Evolutionary conservation across 768 basidiomycete species (phyloP).

Genomic region (Rossbeevera mucosa): DNA sequence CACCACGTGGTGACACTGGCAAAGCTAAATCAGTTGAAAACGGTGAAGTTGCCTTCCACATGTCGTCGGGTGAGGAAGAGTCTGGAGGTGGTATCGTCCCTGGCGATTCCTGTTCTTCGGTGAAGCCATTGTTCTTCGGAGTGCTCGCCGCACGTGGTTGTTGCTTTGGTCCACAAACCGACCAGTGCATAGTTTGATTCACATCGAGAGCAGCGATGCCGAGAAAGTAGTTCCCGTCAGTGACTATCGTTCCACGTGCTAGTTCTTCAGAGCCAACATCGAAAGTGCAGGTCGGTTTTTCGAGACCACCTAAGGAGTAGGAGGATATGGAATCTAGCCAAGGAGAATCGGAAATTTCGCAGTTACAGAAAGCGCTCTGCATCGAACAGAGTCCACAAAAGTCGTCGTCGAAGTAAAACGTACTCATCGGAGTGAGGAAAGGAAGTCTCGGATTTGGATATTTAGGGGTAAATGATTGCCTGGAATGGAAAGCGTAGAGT

Average conservation of each 20-base stretch:
- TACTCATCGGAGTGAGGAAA: slow-evolving; percentile 7
- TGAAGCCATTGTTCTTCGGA: slow-evolving; percentile 5
- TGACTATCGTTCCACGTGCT: neutral
- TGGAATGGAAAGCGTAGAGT: slow-evolving; percentile 13
- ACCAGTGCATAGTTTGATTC: neutral
- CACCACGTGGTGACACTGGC: neutral
- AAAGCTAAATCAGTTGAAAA: neutral
- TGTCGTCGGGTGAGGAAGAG: slow-evolving; percentile 18
- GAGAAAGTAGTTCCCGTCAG: neutral
- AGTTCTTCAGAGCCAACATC: neutral
- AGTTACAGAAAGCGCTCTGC: neutral
- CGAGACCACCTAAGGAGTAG: neutral
- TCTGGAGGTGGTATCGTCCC: slow-evolving; percentile 13
- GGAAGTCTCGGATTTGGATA: neutral
- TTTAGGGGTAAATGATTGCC: neutral
- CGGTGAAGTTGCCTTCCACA: neutral
- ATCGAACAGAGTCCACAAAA: slow-evolving; percentile 9
- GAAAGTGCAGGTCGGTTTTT: neutral
- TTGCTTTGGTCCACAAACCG: neutral
- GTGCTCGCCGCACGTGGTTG: neutral
- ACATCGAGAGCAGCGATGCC: neutral
- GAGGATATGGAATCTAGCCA: slow-evolving; percentile 6
- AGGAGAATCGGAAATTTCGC: neutral
- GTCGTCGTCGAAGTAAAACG: neutral
- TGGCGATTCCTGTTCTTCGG: slow-evolving; percentile 4